Percentiles rank a stretch among this genome's conserved stretches.
These are phyloP conservation scores for Dothideomycetes sp. DNA, from an alignment of 2,329 filamentous ascomycete species.

Conservation along the genomic window DNA sequence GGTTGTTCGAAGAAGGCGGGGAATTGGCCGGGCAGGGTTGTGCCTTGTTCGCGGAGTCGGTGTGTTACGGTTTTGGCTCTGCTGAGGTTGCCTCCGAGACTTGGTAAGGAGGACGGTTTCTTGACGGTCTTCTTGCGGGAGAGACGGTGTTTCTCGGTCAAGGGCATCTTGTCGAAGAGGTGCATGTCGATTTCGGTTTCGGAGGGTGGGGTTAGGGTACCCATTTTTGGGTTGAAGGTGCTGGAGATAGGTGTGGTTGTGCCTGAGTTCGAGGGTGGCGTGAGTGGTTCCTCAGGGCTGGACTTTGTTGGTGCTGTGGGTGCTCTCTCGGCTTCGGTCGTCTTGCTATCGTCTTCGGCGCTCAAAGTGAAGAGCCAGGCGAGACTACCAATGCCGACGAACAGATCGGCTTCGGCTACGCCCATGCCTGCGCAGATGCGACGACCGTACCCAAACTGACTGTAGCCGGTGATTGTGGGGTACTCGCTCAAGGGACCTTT, in stretches of 20 bases:
- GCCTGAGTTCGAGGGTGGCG: not conserved
- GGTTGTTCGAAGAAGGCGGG: slow-evolving; percentile 12
- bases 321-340: not conserved
- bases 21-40: slow-evolving; percentile 5
- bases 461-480: slow-evolving; percentile 19
- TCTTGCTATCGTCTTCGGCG: slow-evolving; percentile 15
- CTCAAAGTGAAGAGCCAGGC: slow-evolving; percentile 38
- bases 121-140: slow-evolving; percentile 5
- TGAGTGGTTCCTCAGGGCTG: not conserved
- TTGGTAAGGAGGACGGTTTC: not conserved
- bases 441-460: slow-evolving; percentile 24
- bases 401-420: slow-evolving; percentile 24
- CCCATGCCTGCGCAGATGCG: slow-evolving; percentile 25
- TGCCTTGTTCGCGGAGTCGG: slow-evolving; percentile 1
- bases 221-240: too few species aligned
- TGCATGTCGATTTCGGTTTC: slow-evolving; percentile 7
- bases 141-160: not conserved
- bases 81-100: not conserved
- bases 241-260: too few species aligned
- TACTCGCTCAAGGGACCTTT: slow-evolving; percentile 19
- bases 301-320: not conserved
- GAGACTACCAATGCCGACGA: slow-evolving; percentile 33
- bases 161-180: slow-evolving; percentile 6
- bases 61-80: slow-evolving; percentile 8
- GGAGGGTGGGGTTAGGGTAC: slow-evolving; percentile 8